Percentiles rank a stretch among this genome's conserved stretches.
These are phyloP conservation scores for Lasiosphaeria hispida DNA, from an alignment of 495 filamentous ascomycete genomes.

Conservation along the genomic window DNA sequence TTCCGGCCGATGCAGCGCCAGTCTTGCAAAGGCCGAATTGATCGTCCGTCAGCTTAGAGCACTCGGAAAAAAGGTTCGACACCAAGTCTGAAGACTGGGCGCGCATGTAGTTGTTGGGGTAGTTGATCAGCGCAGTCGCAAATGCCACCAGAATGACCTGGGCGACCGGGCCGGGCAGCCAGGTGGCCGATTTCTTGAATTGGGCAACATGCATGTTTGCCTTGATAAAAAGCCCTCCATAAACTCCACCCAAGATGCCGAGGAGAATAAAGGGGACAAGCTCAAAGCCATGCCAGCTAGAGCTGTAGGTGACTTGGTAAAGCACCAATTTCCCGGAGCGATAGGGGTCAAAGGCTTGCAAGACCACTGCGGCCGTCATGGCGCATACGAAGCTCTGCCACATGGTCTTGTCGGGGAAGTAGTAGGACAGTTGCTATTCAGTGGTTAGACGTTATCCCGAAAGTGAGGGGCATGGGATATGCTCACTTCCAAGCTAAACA, in stretches of 20 bases:
- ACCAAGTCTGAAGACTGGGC: conserved; percentile 90
- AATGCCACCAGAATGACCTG: conserved; percentile 75
- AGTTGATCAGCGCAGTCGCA: conserved; percentile 86
- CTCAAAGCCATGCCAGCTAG: conserved; percentile 93
- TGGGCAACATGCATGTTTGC: conserved; percentile 82
- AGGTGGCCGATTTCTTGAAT: conserved; percentile 68
- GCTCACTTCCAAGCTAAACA: conserved; percentile 84
- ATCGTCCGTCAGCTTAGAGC: conserved; percentile 72
- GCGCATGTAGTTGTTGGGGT: conserved; percentile 91
- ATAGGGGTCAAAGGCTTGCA: conserved; percentile 93
- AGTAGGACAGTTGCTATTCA: conserved; percentile 80
- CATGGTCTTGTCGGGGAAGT: conserved; percentile 99
- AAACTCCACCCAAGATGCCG: conserved; percentile 86
- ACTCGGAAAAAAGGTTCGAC: conserved; percentile 88
- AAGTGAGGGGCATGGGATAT: too few species aligned
- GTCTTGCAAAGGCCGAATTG: conserved; percentile 84
- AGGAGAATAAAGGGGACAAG: conserved; percentile 84
- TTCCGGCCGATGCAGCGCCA: conserved; percentile 64
- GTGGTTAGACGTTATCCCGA: background rate
- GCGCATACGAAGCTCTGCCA: conserved; percentile 99
- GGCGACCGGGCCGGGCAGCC: conserved; percentile 62
- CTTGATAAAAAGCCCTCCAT: conserved; percentile 92
- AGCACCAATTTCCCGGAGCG: conserved; percentile 93
- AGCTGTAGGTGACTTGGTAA: conserved; percentile 93
- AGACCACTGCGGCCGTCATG: conserved; percentile 91